Conservation (phyloP, 257 asterid species). For the Linaria vulgaris region DNA sequence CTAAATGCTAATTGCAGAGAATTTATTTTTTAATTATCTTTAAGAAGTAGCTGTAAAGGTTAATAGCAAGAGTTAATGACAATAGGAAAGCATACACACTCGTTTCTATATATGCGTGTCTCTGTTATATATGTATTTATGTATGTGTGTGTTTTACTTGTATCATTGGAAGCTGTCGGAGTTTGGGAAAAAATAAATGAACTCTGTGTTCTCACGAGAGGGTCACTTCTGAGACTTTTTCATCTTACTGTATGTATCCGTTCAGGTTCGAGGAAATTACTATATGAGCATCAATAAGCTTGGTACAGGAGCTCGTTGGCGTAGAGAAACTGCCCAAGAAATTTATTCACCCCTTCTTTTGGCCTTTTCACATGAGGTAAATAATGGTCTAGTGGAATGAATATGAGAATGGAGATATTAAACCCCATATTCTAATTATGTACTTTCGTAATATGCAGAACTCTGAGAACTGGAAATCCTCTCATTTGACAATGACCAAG, state of each 20-base stretch:
- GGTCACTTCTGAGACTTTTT: not conserved
- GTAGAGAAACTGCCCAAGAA: constrained; percentile 82
- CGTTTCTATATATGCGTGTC: no score
- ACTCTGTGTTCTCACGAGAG: not conserved
- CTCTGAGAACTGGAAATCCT: constrained; percentile 58
- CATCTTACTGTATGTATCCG: not conserved
- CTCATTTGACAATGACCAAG: constrained; percentile 42
- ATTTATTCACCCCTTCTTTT: constrained; percentile 81
- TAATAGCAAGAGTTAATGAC: no score
- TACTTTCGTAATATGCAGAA: constrained; percentile 40
- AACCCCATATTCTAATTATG: constrained; percentile 15
- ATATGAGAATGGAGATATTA: not conserved
- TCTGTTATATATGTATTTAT: no score
- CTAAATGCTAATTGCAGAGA: not conserved
- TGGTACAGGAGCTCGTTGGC: constrained; percentile 76
- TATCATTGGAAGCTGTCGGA: not conserved
- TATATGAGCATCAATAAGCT: constrained; percentile 50
- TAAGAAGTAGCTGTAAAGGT: no score
- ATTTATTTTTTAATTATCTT: not conserved
- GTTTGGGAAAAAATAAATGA: not conserved
- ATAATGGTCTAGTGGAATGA: constrained; percentile 5
- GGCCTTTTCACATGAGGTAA: constrained; percentile 75
- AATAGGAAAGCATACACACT: no score
- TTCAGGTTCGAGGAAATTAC: constrained; percentile 78
- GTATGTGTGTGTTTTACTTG: no score